Base-by-base conservation (phyloP, 1,284 basidiomycete genomes). In the Ustilago esculenta region DNA sequence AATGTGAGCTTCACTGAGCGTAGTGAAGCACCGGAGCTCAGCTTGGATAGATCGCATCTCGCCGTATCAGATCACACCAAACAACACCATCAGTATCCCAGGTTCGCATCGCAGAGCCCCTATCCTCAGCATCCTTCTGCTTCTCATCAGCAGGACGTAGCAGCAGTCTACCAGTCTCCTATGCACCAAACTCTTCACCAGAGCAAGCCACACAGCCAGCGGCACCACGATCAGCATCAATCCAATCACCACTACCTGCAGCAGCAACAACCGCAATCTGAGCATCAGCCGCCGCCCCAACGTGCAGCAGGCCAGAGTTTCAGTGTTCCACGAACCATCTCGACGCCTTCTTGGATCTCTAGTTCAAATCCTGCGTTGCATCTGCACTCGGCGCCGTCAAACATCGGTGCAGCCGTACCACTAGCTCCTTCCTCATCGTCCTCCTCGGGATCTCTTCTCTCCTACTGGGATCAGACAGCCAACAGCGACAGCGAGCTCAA, bases 391-490 rank as follows among this genome's bases (percentile, higher is more conserved):
- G 15, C 35, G 18, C 21, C 57, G 33, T 25, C 48, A 20, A 40
- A 41, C 30, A 20, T 33, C 36, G 11, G 46, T 8, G 27, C 45
- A 3, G 36, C 39, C 3, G 33, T 29, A 10, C 27, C 41, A 11
- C 29, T 35, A 9, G 55, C 50, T 7, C 46, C 61, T 21, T 50
- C 45, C 1, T 53, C 55, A 17, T 53, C 55, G 2, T 65, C 61
- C 3, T 53, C 61, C 8, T 49, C 61, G 2, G 55, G 61, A 5
- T 65, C 61, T 24, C 29, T 58, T 18, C 33, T 65, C 5, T 58
- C 54, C 25, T 58, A 54, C 23, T 65, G 61, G 61, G 55, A 58
- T 14, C 61, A 58, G 17, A 43, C 50, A 12, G 50, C 42, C 17
- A 11, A 49, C 5, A 58, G 61, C 39, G 55, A 65, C 24, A 36